Evolutionary conservation across 169 alveolate genomes (phyloP).

Genomic region (Plasmodium relictum): DNA sequence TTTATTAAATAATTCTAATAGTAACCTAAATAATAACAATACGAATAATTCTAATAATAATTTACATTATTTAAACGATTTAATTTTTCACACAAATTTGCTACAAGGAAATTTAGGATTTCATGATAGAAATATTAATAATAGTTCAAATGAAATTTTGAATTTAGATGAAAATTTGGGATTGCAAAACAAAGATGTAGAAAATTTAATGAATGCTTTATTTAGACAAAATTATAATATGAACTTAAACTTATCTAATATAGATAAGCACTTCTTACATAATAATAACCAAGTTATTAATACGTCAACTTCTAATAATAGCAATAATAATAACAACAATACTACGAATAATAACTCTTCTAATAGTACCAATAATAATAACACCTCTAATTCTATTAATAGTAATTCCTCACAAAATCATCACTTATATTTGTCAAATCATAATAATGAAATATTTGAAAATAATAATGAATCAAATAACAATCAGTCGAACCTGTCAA

Average conservation of each 20-base stretch:
- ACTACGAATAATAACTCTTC: neutral
- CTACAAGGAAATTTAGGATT: conserved; percentile 12
- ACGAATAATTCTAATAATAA: conserved; percentile 4
- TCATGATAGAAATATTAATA: conserved; percentile 32
- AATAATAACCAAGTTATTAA: neutral
- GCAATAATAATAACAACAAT: conserved; percentile 6
- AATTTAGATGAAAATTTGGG: conserved; percentile 48
- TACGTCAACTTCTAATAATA: neutral
- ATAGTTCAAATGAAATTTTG: conserved; percentile 13
- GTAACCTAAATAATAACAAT: conserved; percentile 7
- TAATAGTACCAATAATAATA: neutral
- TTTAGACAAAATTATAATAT: conserved; percentile 71
- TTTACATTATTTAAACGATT: conserved; percentile 51
- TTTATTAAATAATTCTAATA: conserved; percentile 10
- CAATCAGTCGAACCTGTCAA: conserved; percentile 17
- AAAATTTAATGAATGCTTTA: conserved; percentile 37
- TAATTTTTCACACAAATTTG: conserved; percentile 49
- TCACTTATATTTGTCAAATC: conserved; percentile 27
- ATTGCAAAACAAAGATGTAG: conserved; percentile 50
- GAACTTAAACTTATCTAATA: conserved; percentile 30
- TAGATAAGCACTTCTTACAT: conserved; percentile 31
- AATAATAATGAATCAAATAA: neutral
- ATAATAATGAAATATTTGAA: conserved; percentile 17
- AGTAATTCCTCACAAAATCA: conserved; percentile 2
- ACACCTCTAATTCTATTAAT: conserved; percentile 1